Evolutionary conservation across 768 basidiomycete genomes (phyloP).

Genomic region (Chalciporus pseudorubinellus): DNA sequence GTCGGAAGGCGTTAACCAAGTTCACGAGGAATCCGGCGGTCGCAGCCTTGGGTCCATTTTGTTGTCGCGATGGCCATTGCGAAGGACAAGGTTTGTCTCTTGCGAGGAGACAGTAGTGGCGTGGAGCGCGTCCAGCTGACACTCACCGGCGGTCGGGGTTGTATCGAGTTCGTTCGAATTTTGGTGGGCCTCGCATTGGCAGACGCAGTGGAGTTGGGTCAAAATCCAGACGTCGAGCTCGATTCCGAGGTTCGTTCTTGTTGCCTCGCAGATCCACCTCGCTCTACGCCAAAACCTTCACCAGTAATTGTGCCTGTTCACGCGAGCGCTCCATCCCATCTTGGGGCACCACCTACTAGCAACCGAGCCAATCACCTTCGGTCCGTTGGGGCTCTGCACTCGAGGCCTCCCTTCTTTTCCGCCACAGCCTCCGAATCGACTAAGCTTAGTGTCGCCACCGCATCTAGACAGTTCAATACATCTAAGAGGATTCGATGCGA

Average conservation of each 20-base stretch:
- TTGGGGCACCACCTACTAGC: no score
- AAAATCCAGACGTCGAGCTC: neutral
- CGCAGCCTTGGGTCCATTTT: constrained; percentile 11
- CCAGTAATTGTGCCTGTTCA: no score
- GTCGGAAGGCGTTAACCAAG: neutral
- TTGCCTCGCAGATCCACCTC: no score
- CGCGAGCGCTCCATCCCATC: no score
- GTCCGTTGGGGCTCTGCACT: no score
- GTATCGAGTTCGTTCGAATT: constrained; percentile 14
- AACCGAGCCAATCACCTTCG: no score
- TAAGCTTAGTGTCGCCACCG: no score
- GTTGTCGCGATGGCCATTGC: constrained; percentile 5
- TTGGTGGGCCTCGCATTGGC: constrained; percentile 15
- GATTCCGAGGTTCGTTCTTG: neutral
- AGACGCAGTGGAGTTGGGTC: constrained; percentile 5
- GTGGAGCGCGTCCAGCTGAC: constrained; percentile 9
- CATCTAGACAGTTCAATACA: no score
- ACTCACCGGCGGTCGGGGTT: constrained; percentile 2
- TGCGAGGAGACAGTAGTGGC: constrained; percentile 11
- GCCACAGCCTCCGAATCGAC: no score
- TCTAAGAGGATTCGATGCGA: no score
- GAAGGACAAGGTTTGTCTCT: neutral
- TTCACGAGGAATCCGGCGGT: neutral
- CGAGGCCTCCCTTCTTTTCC: no score
- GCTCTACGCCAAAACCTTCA: no score